A percentile compares a stretch with the other conserved stretches of the same genome.
Evolutionary conservation across 2,329 filamentous ascomycete species (phyloP).

Genomic region (Cercospora berteroae): DNA sequence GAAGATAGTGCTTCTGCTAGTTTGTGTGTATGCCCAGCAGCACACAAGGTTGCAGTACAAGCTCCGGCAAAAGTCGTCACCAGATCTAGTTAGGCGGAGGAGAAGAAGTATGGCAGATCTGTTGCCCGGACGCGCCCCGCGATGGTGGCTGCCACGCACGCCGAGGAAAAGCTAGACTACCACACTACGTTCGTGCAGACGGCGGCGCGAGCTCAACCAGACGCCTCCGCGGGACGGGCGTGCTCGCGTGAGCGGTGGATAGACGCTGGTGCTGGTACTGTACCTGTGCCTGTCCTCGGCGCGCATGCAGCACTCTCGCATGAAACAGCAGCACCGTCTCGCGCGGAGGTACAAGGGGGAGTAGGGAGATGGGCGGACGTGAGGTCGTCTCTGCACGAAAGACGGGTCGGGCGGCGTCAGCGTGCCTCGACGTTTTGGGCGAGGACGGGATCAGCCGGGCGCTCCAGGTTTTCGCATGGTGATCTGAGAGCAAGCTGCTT

Average conservation of each 20-base stretch:
- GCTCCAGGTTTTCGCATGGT: neutral
- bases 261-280: neutral
- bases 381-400: neutral
- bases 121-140: conserved; percentile 3
- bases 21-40: neutral
- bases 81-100: neutral
- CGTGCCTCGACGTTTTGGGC: too few relatives aligned
- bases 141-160: conserved; percentile 18
- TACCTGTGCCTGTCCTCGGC: neutral
- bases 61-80: conserved; percentile 3
- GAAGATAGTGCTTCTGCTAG: neutral
- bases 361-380: neutral
- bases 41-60: neutral
- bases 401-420: neutral
- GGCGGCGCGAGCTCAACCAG: neutral
- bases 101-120: conserved; percentile 4
- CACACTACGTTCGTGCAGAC: neutral
- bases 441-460: neutral
- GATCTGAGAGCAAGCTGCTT: neutral
- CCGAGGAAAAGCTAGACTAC: conserved; percentile 7
- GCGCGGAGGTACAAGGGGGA: neutral
- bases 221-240: neutral
- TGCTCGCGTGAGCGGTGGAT: neutral
- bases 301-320: conserved; percentile 5
- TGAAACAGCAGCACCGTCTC: conserved; percentile 8